Conservation (phyloP, 2,329 filamentous ascomycete genomes). For the Monilinia aucupariae region DNA sequence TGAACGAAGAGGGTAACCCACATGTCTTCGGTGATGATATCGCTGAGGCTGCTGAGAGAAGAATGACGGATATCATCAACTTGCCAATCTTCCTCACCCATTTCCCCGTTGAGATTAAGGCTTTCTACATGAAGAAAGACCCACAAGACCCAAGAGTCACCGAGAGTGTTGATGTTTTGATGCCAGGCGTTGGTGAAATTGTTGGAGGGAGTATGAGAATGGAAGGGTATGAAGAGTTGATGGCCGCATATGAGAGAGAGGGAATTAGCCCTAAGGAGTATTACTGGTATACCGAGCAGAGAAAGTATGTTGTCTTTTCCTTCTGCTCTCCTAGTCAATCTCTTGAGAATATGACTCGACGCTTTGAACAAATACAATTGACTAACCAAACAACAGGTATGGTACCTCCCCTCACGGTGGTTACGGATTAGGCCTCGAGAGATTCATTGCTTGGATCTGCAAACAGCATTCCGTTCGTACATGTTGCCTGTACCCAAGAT, state of each 20-base stretch:
- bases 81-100: constrained; percentile 92
- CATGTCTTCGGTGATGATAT: constrained; percentile 97
- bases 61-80: constrained; percentile 97
- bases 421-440: constrained; percentile 87
- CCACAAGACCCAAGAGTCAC: constrained; percentile 74
- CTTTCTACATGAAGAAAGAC: constrained; percentile 98
- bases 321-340: not conserved
- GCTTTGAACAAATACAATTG: no score
- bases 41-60: constrained; percentile 91
- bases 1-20: constrained; percentile 84
- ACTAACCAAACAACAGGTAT: constrained; percentile 51
- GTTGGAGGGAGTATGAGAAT: constrained; percentile 97
- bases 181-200: constrained; percentile 97
- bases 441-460: constrained; percentile 59
- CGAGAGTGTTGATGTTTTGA: constrained; percentile 76
- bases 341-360: no score
- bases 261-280: constrained; percentile 79
- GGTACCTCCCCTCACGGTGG: constrained; percentile 76
- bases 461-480: constrained; percentile 60
- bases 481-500: constrained; percentile 71
- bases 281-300: constrained; percentile 96
- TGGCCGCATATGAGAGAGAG: constrained; percentile 82
- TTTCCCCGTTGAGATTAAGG: constrained; percentile 96
- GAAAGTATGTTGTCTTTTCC: constrained; percentile 60
- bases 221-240: constrained; percentile 81